Percentiles rank a stretch among this genome's conserved stretches.
These are phyloP conservation scores for Quercus rubra DNA, from an alignment of 306 rosid genomes.

Conservation along the genomic window DNA sequence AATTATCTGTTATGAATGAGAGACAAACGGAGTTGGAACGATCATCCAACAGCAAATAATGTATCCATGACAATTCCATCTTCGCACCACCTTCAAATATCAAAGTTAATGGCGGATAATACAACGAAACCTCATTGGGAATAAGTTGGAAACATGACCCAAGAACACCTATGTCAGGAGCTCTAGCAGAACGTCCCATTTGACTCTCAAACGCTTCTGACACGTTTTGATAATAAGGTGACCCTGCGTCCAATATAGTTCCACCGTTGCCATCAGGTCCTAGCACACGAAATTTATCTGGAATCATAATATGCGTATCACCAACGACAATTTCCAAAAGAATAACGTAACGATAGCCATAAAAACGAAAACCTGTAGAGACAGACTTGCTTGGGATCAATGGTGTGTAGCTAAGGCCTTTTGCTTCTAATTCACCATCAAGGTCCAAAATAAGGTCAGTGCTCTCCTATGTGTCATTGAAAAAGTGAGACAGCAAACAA, in stretches of 20 bases:
- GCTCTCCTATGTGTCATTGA: not conserved
- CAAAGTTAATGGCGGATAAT: not conserved
- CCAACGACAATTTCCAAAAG: slow-evolving; percentile 6
- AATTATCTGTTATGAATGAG: not conserved
- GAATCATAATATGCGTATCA: not conserved
- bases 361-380: not conserved
- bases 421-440: not conserved
- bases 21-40: not conserved
- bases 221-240: not conserved
- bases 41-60: not conserved
- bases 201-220: not conserved
- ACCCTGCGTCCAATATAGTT: not conserved
- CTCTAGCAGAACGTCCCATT: not conserved
- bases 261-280: not conserved
- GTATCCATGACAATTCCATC: not conserved
- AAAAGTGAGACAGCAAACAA: not conserved
- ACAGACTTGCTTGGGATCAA: not conserved
- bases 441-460: not conserved
- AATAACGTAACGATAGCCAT: not conserved
- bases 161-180: not conserved
- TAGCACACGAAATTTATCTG: not conserved
- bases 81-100: not conserved
- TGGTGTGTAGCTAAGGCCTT: not conserved
- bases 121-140: no score
- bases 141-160: slow-evolving; percentile 9